Evolutionary conservation across 164 flowering plant species (phyloP), one percentile per base, ranked within the genome.

Genomic region (Aristolochia contorta): DNA sequence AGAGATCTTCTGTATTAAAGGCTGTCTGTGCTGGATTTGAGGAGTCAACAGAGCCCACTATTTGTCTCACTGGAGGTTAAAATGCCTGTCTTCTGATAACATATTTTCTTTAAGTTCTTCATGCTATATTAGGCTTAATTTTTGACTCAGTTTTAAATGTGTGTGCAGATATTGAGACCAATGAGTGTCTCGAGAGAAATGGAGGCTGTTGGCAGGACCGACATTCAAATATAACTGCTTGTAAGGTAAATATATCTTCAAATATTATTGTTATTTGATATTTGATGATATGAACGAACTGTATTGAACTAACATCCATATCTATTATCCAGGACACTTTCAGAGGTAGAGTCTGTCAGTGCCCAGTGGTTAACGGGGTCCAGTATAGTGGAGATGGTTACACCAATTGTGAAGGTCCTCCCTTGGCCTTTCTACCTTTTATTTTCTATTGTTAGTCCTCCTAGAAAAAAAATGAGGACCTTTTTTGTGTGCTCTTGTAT

Each of bases 361-460:
- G 97, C 69, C 97, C 97, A 57, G 47, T 69, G 14, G 86, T 82
- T 32, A 71, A 76, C 45, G 95, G 96, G 46, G 85, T 91, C 63
- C 92, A 86, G 61, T 91, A 82, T 59, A 69, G 27, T 59, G 97
- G 97, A 70, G 97, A 91, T 76, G 97, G 96, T 63, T 91, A 91
- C 59, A 63, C 62, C 15, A 74, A 80, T 33, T 91, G 97, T 70
- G 64, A 82, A 80, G 89, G 97, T 91, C 61, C 20, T 30, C 54
- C 47, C 18, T 32, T 61, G 2, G 8, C 27, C 41, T 12, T 13
- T 49, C 10, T 51, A 6, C 21, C n/a, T 30, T 37, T 3, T 20
- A 43, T 54, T 20, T 1, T 47, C 47, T 15, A 23, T 4, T 13
- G 1, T 54, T 6, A 9, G 23, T 54, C 4, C 23, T 54, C 15